A percentile compares a stretch with the other conserved stretches of the same genome.
phyloP scores from a whole-genome alignment of 768 basidiomycete genomes.

The Megacollybia marginata region DNA sequence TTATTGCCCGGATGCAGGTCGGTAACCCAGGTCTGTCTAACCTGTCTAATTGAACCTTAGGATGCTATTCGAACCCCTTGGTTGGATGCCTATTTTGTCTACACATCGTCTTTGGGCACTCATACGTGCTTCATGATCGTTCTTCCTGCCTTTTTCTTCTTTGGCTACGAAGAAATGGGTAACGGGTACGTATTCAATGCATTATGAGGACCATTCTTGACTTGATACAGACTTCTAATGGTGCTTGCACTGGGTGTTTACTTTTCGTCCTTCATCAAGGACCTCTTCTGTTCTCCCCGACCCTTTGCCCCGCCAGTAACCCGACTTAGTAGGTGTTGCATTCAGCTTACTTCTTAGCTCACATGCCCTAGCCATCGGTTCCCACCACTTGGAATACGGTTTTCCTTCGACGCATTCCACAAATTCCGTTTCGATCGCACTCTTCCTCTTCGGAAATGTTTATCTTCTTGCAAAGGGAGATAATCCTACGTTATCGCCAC shows the following conservation, averaged over 20 bases:
- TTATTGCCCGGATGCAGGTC: conserved; percentile 67
- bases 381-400: conserved; percentile 85
- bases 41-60: background rate
- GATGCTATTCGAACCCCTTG: conserved; percentile 37
- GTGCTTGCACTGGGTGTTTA: conserved; percentile 80
- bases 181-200: conserved; percentile 48
- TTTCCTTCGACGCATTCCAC: conserved; percentile 96
- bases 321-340: conserved; percentile 60
- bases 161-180: conserved; percentile 67
- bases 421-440: conserved; percentile 82
- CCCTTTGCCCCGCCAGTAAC: conserved; percentile 88
- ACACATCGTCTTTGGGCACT: conserved; percentile 72
- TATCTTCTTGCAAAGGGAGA: conserved; percentile 39
- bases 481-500: conserved; percentile 33
- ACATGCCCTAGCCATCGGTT: conserved; percentile 51
- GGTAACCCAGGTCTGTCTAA: conserved; percentile 6
- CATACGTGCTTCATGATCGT: conserved; percentile 93
- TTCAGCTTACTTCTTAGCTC: background rate
- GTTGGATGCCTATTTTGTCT: conserved; percentile 78
- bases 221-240: conserved; percentile 45
- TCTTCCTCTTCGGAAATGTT: conserved; percentile 63
- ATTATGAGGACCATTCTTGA: background rate
- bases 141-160: conserved; percentile 84
- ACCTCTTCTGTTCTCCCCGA: conserved; percentile 83
- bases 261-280: conserved; percentile 81